phyloP scores from a whole-genome alignment of 208 protist genomes.

The Crithidia thermophila region DNA sequence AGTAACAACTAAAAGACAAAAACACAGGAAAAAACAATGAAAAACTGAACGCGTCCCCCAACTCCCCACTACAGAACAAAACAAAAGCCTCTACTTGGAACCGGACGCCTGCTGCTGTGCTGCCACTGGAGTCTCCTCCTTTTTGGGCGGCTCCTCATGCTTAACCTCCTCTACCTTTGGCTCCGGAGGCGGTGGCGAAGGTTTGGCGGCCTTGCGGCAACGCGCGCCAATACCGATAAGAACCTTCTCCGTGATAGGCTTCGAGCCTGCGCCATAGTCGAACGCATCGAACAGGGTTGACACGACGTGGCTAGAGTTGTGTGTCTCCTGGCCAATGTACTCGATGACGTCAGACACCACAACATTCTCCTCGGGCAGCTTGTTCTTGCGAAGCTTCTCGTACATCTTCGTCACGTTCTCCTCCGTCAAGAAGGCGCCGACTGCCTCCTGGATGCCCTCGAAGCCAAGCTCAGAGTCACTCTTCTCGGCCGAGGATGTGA shows the following conservation, averaged over 20 bases:
- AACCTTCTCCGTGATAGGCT: constrained; percentile 77
- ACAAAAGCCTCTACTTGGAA: constrained; percentile 17
- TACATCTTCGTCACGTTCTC: constrained; percentile 84
- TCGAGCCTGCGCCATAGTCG: constrained; percentile 83
- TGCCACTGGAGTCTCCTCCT: constrained; percentile 5
- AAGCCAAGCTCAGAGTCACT: constrained; percentile 76
- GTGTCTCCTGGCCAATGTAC: constrained; percentile 78
- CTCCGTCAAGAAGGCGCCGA: constrained; percentile 81
- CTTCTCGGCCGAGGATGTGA: constrained; percentile 78
- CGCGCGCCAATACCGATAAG: constrained; percentile 84
- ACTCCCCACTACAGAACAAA: not conserved
- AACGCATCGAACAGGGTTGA: constrained; percentile 91
- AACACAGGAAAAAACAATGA: not conserved
- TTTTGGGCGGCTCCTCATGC: constrained; percentile 2
- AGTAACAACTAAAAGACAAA: too few relatives aligned
- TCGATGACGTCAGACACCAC: constrained; percentile 87
- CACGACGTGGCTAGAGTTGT: constrained; percentile 88
- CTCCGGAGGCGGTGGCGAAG: constrained; percentile 9
- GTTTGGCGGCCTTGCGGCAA: constrained; percentile 61
- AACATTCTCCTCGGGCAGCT: constrained; percentile 75
- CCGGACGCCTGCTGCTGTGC: not conserved
- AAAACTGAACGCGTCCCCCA: too few relatives aligned
- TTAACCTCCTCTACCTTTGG: constrained; percentile 31
- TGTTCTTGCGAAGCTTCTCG: constrained; percentile 73
- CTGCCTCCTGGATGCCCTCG: constrained; percentile 59